Conservation (phyloP, 2,329 filamentous ascomycete species). For the Fusarium oxysporum region DNA sequence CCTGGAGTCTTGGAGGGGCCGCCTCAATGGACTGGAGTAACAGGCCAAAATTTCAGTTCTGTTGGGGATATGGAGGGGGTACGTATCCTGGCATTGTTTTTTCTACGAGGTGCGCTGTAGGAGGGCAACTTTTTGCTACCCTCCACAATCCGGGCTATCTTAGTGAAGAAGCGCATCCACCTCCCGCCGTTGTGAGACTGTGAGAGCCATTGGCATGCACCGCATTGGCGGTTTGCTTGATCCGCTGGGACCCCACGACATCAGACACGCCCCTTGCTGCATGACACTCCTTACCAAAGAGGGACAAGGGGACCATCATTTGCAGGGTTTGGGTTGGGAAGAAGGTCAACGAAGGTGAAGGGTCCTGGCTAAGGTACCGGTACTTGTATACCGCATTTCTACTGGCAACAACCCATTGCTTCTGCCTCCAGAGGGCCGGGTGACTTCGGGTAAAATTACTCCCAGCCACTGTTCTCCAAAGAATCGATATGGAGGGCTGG, state of each 20-base stretch:
- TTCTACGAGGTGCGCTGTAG: not conserved
- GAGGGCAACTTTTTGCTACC: conserved; percentile 31
- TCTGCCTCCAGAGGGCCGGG: conserved; percentile 29
- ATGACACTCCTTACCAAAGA: conserved; percentile 34
- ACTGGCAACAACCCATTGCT: conserved; percentile 4
- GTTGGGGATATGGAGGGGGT: conserved; percentile 55
- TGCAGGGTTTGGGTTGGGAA: conserved; percentile 37
- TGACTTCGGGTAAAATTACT: conserved; percentile 42
- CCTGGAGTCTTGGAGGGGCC: conserved; percentile 43
- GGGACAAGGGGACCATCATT: conserved; percentile 34
- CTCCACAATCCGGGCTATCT: conserved; percentile 43
- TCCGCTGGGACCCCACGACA: conserved; percentile 45
- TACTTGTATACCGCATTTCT: conserved; percentile 28
- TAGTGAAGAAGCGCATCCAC: conserved; percentile 39
- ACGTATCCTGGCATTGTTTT: conserved; percentile 45
- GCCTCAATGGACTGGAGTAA: conserved; percentile 44
- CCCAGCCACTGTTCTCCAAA: conserved; percentile 14
- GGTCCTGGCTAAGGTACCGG: conserved; percentile 39
- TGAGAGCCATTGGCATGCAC: conserved; percentile 44
- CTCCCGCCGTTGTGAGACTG: conserved; percentile 40
- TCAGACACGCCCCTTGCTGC: conserved; percentile 40
- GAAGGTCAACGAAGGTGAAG: conserved; percentile 37
- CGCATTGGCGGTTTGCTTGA: conserved; percentile 45
- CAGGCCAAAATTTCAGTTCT: conserved; percentile 54
- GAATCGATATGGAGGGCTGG: conserved; percentile 27